phyloP scores from a whole-genome alignment of 129 eudicot genomes.

The Gnaphalium uliginosum region DNA sequence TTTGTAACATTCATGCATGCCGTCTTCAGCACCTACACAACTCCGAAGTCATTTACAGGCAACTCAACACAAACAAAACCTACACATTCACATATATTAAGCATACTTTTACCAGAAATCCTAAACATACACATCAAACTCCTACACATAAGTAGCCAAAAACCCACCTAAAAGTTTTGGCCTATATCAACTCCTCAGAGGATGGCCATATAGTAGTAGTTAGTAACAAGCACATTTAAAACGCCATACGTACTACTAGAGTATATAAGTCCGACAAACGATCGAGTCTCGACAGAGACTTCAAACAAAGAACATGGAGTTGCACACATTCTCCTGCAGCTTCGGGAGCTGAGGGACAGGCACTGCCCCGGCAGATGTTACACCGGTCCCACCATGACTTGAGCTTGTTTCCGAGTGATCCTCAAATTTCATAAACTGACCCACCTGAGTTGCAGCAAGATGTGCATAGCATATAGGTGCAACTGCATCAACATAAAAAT shows the following conservation, averaged over 20 bases:
- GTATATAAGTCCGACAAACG: not conserved
- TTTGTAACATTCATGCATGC: not conserved
- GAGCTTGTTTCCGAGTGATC: slow-evolving; percentile 62
- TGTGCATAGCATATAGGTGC: slow-evolving; percentile 74
- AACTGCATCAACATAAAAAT: slow-evolving; percentile 36
- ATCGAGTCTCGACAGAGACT: not conserved
- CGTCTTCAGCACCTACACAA: not conserved
- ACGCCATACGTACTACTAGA: not conserved
- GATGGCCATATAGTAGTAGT: not conserved
- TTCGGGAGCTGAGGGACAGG: slow-evolving; percentile 67
- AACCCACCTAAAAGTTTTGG: not conserved
- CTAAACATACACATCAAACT: slow-evolving; percentile 7
- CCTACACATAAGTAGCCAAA: not conserved
- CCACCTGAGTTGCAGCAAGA: slow-evolving; percentile 75
- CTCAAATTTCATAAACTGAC: slow-evolving; percentile 60
- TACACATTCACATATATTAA: slow-evolving; percentile 2
- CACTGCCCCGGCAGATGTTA: slow-evolving; percentile 34
- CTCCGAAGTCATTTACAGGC: too few species aligned
- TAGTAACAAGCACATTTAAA: not conserved
- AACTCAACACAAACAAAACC: not conserved
- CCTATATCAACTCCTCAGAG: slow-evolving; percentile 15
- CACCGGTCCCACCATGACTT: slow-evolving; percentile 55
- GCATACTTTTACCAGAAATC: not conserved
- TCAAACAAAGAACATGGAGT: slow-evolving; percentile 74
- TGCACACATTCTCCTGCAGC: slow-evolving; percentile 52